Evolutionary conservation across 106 monocot species (phyloP).

Genomic region (Acorus gramineus): DNA sequence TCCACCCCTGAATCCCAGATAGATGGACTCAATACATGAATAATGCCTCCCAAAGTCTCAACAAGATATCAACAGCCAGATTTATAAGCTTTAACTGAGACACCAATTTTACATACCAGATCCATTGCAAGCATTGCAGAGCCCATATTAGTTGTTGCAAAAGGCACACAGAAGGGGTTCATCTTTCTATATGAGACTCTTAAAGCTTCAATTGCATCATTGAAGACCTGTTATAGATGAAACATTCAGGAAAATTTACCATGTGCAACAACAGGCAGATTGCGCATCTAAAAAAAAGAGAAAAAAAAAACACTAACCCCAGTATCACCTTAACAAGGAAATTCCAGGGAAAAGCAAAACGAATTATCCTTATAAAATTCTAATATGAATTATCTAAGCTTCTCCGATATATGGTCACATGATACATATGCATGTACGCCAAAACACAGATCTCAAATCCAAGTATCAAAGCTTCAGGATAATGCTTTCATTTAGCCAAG

Average conservation of each 20-base stretch:
- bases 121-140: slow-evolving; percentile 88
- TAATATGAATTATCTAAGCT: too few species aligned
- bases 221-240: slow-evolving; percentile 34
- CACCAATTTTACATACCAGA: slow-evolving; percentile 30
- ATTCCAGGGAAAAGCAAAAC: too few species aligned
- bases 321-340: too few species aligned
- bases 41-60: too few species aligned
- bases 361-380: too few species aligned
- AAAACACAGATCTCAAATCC: not conserved
- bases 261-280: too few species aligned
- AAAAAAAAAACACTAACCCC: too few species aligned
- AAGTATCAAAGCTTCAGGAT: not conserved
- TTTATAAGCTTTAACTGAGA: not conserved
- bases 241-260: not conserved
- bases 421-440: too few species aligned
- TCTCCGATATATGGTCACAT: too few species aligned
- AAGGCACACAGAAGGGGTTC: slow-evolving; percentile 83
- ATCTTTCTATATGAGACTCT: slow-evolving; percentile 74
- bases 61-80: too few species aligned
- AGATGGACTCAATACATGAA: not conserved
- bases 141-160: slow-evolving; percentile 85
- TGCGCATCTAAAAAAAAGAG: too few species aligned
- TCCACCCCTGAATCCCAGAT: slow-evolving; percentile 44
- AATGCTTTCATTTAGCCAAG: too few species aligned
- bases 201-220: slow-evolving; percentile 81